These are phyloP conservation scores for Candida arabinofermentans DNA, from an alignment of 805 yeast species.

Conservation along the genomic window DNA sequence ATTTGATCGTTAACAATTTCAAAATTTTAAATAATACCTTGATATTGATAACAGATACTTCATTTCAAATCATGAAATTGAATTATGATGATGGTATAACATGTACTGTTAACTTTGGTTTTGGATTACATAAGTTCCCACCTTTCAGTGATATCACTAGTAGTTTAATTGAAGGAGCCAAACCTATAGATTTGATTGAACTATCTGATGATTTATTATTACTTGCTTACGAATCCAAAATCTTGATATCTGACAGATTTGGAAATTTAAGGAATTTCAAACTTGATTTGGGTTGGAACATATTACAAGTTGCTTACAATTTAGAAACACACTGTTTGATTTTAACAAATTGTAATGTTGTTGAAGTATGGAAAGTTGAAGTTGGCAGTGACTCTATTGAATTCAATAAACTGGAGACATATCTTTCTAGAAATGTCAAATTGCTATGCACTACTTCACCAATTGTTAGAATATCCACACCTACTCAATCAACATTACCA, in stretches of 20 bases:
- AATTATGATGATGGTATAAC: neutral
- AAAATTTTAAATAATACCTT: conserved; percentile 1
- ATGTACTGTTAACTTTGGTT: conserved; percentile 3
- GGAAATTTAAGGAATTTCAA: neutral
- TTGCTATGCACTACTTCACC: neutral
- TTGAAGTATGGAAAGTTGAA: neutral
- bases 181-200: conserved; percentile 1
- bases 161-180: neutral
- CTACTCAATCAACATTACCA: too few relatives aligned
- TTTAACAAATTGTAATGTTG: neutral
- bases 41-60: neutral
- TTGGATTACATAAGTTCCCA: conserved; percentile 3
- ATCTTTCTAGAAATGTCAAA: neutral
- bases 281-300: neutral
- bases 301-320: neutral
- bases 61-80: conserved; percentile 1
- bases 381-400: neutral
- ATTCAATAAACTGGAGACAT: neutral
- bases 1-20: neutral
- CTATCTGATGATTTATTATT: neutral
- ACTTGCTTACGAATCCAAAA: neutral
- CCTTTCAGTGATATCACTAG: neutral
- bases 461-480: neutral
- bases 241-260: neutral
- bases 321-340: too few relatives aligned